Percentiles rank a stretch among this genome's conserved stretches.
Conservation (phyloP, 1,139 yeast species). For the Hansenula sp. region DNA sequence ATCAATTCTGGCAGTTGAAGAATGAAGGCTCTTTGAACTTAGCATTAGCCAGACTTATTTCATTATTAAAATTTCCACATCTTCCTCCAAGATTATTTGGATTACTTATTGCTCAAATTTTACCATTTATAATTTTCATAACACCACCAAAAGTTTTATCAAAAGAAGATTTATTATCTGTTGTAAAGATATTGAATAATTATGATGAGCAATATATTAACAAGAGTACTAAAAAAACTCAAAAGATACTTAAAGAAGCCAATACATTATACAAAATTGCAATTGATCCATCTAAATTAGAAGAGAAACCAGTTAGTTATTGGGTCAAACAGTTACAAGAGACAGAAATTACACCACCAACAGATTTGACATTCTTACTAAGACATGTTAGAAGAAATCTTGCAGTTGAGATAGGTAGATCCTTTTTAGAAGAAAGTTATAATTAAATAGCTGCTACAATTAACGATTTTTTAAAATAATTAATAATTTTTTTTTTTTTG, state of each 20-base stretch:
- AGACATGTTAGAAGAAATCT: constrained; percentile 17
- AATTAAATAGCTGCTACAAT: background rate
- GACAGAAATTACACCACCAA: constrained; percentile 14
- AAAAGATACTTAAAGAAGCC: constrained; percentile 25
- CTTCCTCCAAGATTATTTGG: constrained; percentile 53
- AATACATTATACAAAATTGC: constrained; percentile 12
- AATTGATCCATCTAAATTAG: constrained; percentile 1
- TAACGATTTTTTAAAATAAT: background rate
- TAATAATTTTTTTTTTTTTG: background rate
- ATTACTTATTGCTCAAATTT: constrained; percentile 43
- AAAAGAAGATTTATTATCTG: constrained; percentile 37
- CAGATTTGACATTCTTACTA: constrained; percentile 10
- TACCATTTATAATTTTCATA: constrained; percentile 36
- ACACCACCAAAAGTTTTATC: constrained; percentile 21
- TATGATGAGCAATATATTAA: constrained; percentile 32
- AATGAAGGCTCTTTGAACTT: constrained; percentile 23
- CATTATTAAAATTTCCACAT: constrained; percentile 58
- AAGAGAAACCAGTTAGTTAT: background rate
- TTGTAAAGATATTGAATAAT: constrained; percentile 44
- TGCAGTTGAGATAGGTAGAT: constrained; percentile 19
- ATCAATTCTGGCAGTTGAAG: constrained; percentile 38
- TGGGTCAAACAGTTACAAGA: constrained; percentile 17
- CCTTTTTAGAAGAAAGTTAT: constrained; percentile 16
- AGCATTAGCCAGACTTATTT: constrained; percentile 38
- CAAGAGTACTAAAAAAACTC: constrained; percentile 27